Conservation (phyloP, 2,329 filamentous ascomycete species). For the Fusarium sp. region DNA sequence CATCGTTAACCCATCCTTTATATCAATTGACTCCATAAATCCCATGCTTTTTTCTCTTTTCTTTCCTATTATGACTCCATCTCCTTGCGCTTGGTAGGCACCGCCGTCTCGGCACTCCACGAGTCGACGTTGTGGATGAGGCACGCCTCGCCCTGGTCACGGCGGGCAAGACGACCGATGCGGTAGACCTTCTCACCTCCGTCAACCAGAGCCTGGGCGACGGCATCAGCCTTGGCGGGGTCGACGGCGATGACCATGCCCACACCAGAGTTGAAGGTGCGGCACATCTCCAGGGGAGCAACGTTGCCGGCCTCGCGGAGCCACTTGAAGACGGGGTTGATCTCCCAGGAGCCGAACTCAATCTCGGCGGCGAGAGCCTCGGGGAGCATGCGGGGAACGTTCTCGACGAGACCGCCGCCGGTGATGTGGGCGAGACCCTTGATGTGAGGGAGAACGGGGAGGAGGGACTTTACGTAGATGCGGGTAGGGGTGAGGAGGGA, state of each 20-base stretch:
- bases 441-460: slow-evolving; percentile 75
- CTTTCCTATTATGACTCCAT: slow-evolving; percentile 30
- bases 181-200: slow-evolving; percentile 77
- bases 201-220: slow-evolving; percentile 69
- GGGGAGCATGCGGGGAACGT: slow-evolving; percentile 94
- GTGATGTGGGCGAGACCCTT: slow-evolving; percentile 98
- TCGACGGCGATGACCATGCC: slow-evolving; percentile 93
- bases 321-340: slow-evolving; percentile 88
- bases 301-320: slow-evolving; percentile 81
- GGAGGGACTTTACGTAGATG: slow-evolving; percentile 89
- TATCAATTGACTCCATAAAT: slow-evolving; percentile 34
- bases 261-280: slow-evolving; percentile 94
- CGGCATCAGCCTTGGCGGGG: slow-evolving; percentile 69
- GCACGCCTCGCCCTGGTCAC: slow-evolving; percentile 56
- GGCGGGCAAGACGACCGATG: slow-evolving; percentile 77
- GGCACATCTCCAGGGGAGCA: slow-evolving; percentile 81
- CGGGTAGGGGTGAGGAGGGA: slow-evolving; percentile 88
- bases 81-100: slow-evolving; percentile 44
- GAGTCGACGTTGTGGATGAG: slow-evolving; percentile 50
- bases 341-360: slow-evolving; percentile 79
- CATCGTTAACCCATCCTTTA: slow-evolving; percentile 19
- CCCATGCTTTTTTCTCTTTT: slow-evolving; percentile 17
- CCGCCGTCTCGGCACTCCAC: slow-evolving; percentile 44
- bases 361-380: slow-evolving; percentile 81
- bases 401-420: slow-evolving; percentile 91